A percentile compares a stretch with the other conserved stretches of the same genome.
These are phyloP conservation scores for Amaranthus cruentus DNA, from an alignment of 148 eudicot genomes.

Conservation along the genomic window DNA sequence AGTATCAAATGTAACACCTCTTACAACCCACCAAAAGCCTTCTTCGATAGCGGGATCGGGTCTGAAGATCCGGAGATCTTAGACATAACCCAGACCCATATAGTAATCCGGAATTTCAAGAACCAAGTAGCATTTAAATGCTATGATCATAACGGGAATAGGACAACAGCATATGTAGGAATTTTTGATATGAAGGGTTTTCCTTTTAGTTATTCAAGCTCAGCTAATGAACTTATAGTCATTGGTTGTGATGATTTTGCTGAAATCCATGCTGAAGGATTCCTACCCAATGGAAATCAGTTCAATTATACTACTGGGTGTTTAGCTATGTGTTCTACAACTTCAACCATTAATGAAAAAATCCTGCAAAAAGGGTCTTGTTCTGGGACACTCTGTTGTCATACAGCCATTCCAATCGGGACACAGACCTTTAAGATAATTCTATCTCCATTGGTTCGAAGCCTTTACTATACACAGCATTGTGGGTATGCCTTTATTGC, in stretches of 20 bases:
- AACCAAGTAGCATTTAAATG: not conserved
- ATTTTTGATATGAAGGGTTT: not conserved
- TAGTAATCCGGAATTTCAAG: not conserved
- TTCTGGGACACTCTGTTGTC: conserved; percentile 28
- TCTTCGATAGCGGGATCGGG: not conserved
- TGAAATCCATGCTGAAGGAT: conserved; percentile 7
- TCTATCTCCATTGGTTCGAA: no score
- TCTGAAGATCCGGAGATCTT: not conserved
- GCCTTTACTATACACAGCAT: not conserved
- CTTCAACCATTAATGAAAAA: conserved; percentile 5
- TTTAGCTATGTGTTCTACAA: conserved; percentile 14
- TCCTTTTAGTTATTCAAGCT: not conserved
- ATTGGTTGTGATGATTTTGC: conserved; percentile 33
- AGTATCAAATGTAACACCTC: not conserved
- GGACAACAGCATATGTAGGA: not conserved
- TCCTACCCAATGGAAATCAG: not conserved
- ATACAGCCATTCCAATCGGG: conserved; percentile 24
- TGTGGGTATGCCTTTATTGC: conserved; percentile 15
- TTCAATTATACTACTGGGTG: conserved; percentile 15
- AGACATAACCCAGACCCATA: not conserved
- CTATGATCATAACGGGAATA: not conserved
- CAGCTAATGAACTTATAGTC: conserved; percentile 26
- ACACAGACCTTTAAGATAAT: no score
- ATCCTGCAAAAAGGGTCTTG: conserved; percentile 11
- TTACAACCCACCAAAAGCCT: not conserved